Conservation (phyloP, 2,329 filamentous ascomycete species). For the Claviceps sorghi region DNA sequence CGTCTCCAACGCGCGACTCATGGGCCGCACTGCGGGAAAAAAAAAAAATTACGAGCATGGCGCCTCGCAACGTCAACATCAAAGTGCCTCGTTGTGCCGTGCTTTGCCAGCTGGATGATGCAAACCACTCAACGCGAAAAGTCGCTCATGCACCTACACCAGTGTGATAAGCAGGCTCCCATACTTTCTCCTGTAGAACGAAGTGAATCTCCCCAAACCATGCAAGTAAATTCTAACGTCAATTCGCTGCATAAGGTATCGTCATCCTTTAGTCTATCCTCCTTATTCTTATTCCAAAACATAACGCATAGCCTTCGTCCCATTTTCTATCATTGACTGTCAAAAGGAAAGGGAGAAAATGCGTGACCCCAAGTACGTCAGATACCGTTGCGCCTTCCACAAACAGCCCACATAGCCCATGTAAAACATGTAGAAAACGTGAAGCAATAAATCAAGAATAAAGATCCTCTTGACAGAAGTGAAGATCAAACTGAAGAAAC, state of each 20-base stretch:
- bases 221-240: background rate
- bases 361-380: background rate
- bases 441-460: background rate
- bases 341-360: background rate
- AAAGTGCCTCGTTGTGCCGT: background rate
- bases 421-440: background rate
- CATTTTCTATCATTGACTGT: background rate
- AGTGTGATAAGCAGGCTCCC: background rate
- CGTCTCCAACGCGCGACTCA: background rate
- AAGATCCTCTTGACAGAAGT: background rate
- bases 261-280: background rate
- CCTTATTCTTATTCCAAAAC: background rate
- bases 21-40: background rate
- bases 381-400: background rate
- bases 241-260: constrained; percentile 1
- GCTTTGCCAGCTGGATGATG: background rate
- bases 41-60: background rate
- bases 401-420: background rate
- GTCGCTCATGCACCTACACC: background rate
- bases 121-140: background rate
- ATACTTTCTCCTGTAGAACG: background rate
- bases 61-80: background rate
- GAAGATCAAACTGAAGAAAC: background rate
- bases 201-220: background rate
- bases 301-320: background rate